Evolutionary conservation across 306 rosid genomes (phyloP).

Genomic region (Hylodesmum podocarpum): DNA sequence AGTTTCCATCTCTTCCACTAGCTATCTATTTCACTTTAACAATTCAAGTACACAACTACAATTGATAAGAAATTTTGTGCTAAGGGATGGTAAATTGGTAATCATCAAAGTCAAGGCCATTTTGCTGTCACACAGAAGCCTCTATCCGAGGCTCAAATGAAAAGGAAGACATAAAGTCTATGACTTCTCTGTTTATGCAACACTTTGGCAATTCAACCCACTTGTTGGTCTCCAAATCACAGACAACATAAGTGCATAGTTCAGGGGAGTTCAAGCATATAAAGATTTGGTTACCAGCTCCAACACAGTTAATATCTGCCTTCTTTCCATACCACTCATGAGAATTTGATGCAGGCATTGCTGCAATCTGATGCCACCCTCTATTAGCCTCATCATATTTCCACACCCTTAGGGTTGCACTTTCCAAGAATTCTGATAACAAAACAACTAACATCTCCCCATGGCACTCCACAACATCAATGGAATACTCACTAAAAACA

Average conservation of each 20-base stretch:
- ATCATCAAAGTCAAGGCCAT: not conserved
- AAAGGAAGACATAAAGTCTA: constrained; percentile 78
- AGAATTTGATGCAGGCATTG: constrained; percentile 80
- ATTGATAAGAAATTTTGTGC: not conserved
- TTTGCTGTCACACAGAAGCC: constrained; percentile 52
- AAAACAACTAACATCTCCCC: constrained; percentile 81
- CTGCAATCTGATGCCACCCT: constrained; percentile 69
- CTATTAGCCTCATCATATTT: constrained; percentile 50
- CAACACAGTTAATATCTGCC: constrained; percentile 84
- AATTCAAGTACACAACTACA: constrained; percentile 24
- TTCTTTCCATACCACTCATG: constrained; percentile 79
- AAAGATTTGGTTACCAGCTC: constrained; percentile 66
- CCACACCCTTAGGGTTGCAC: constrained; percentile 73
- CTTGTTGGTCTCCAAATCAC: constrained; percentile 57
- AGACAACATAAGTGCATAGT: constrained; percentile 50
- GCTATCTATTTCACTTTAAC: constrained; percentile 30
- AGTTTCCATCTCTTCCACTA: constrained; percentile 34
- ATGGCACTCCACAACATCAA: constrained; percentile 76
- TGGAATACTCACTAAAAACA: constrained; percentile 67
- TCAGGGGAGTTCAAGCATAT: constrained; percentile 68
- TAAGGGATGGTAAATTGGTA: not conserved
- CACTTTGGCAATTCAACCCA: constrained; percentile 78
- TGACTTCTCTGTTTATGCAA: constrained; percentile 58
- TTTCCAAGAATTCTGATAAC: constrained; percentile 70
- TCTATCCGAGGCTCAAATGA: constrained; percentile 90